Evolutionary conservation across 139 green algal species (phyloP).

Genomic region (Closterium sp.): DNA sequence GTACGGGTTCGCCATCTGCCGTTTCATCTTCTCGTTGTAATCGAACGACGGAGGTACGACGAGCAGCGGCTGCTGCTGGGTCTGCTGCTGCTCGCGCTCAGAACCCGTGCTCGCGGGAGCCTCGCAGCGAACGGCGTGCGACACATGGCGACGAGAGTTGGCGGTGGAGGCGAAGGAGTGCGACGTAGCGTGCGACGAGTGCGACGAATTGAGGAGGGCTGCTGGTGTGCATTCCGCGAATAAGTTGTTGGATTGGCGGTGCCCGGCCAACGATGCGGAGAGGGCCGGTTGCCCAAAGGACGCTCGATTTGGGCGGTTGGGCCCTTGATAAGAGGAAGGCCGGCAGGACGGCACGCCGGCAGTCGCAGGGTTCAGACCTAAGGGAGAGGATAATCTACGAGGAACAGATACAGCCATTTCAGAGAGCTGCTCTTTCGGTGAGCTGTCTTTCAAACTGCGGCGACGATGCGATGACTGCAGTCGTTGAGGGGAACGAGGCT

Average conservation of each 20-base stretch:
- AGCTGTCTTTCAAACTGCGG: no score
- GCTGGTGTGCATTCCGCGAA: neutral
- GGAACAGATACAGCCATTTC: neutral
- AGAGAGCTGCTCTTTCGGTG: no score
- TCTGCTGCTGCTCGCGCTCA: neutral
- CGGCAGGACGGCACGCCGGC: neutral
- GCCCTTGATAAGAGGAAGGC: neutral
- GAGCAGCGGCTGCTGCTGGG: neutral
- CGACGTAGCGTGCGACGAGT: no score
- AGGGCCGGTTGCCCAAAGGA: neutral
- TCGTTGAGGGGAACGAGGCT: neutral
- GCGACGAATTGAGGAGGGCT: neutral
- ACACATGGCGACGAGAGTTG: neutral
- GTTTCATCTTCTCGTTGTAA: slow-evolving; percentile 32
- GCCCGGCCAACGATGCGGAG: neutral
- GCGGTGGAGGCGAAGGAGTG: neutral
- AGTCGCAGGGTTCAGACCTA: neutral
- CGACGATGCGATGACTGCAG: neutral
- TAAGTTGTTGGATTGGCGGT: neutral
- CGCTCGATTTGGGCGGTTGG: neutral
- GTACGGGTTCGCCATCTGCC: slow-evolving; percentile 28
- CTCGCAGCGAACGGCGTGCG: neutral
- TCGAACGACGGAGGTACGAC: slow-evolving; percentile 2
- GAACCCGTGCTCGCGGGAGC: neutral
- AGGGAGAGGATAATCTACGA: neutral